Evolutionary conservation across 257 asterid genomes (phyloP), one percentile per base, ranked within the genome.

Genomic region (Petunia secreta): DNA sequence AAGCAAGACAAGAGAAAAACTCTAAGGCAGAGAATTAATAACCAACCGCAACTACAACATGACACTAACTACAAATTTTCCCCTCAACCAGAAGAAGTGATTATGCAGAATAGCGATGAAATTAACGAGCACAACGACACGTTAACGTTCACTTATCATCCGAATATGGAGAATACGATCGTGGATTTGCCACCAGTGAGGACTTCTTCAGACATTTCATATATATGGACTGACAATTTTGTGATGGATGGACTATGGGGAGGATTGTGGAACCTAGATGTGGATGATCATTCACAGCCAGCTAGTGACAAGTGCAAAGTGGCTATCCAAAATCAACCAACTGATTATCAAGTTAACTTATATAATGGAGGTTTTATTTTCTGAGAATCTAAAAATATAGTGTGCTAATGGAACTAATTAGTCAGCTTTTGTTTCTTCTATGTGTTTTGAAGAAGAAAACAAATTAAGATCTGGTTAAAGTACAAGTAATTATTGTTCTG

Each of bases 251-350:
- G 77, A 16, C 82, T 88, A 67, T 89, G 89, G 91, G 90, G 84
- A n/a, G 91, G 88, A 75, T 77, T 85, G 5, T 89, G 92, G 91
- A 86, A 82, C 80, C 44, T 85, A n/a, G 92, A 85, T 53, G 85
- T 84, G 77, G 87, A 79, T 63, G 63, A 79, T 54, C 5, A 60
- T 66, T 41, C n/a, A 38, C 83, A 74, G 40, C 40, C 54, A 36
- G 6, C 9, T 36, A 62, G 46, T 63, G 84, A 83, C 43, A 81
- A 87, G 68, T 71, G 79, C 82, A 83, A 81, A 36, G 75, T 68
- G 83, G 84, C 80, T 3, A 79, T 82, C 15, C 89, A 87, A 48
- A 86, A 80, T 78, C 88, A 85, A 66, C 16, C 73, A 68, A 80
- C 84, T 6, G 86, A 74, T 74, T 54, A 82, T 82, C 65, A 74